A percentile compares a stretch with the other conserved stretches of the same genome.
These are phyloP conservation scores for Pilasporangium apinafurcum DNA, from an alignment of 352 stramenopile species.

Conservation along the genomic window DNA sequence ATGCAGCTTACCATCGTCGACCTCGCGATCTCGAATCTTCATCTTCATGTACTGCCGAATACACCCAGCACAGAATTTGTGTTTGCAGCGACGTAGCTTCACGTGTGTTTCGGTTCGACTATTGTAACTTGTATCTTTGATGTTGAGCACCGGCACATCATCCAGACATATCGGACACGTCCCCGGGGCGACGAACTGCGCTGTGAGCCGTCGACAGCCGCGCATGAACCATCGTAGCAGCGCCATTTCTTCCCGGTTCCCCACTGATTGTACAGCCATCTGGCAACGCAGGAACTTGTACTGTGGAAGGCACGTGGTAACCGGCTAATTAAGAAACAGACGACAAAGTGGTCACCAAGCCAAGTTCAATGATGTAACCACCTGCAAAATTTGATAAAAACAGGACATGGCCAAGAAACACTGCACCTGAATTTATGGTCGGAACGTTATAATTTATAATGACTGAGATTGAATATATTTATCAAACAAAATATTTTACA, in stretches of 20 bases:
- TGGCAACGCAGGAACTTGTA: too few relatives aligned
- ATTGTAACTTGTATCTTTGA: slow-evolving; percentile 13
- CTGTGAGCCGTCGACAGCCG: slow-evolving; percentile 39
- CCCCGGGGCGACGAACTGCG: slow-evolving; percentile 28
- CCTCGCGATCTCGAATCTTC: slow-evolving; percentile 49
- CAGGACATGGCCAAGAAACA: too few relatives aligned
- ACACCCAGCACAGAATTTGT: slow-evolving; percentile 59
- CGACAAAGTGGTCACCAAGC: too few relatives aligned
- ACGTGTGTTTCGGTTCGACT: background rate
- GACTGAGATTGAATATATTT: too few relatives aligned
- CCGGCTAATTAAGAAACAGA: too few relatives aligned
- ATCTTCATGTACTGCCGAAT: slow-evolving; percentile 45
- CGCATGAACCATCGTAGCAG: slow-evolving; percentile 42
- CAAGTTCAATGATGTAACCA: too few relatives aligned
- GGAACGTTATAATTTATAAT: too few relatives aligned
- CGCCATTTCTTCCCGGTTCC: slow-evolving; percentile 9
- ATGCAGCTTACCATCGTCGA: slow-evolving; percentile 39
- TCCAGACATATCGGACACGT: slow-evolving; percentile 61
- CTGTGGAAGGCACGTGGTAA: too few relatives aligned
- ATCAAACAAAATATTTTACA: too few relatives aligned
- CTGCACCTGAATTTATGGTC: too few relatives aligned
- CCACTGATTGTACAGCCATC: too few relatives aligned
- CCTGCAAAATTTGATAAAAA: too few relatives aligned
- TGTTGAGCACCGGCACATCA: slow-evolving; percentile 29
- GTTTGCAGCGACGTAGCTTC: slow-evolving; percentile 28